Conservation (phyloP, 352 stramenopile species). For the Globisporangium nodosum region DNA sequence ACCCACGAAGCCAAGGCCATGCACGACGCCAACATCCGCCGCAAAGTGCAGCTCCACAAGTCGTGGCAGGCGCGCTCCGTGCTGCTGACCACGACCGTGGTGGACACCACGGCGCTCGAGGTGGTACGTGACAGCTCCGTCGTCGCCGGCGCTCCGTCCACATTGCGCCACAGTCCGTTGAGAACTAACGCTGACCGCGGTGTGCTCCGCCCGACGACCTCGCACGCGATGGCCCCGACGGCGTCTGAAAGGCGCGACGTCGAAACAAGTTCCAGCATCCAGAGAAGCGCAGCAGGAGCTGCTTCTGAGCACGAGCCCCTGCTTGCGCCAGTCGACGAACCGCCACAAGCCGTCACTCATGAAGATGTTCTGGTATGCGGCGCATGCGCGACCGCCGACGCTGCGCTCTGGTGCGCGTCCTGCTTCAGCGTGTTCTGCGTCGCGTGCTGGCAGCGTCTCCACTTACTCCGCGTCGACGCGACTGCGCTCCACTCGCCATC, state of each 20-base stretch:
- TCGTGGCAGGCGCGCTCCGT: constrained; percentile 44
- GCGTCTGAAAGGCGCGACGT: no score
- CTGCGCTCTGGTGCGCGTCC: constrained; percentile 52
- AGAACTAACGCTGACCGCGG: constrained; percentile 9
- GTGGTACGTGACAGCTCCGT: constrained; percentile 15
- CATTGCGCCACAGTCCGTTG: neutral
- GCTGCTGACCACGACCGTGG: constrained; percentile 5
- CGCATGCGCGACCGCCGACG: constrained; percentile 21
- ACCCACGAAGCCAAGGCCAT: constrained; percentile 19
- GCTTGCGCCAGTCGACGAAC: neutral
- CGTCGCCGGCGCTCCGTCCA: neutral
- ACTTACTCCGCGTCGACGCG: constrained; percentile 42
- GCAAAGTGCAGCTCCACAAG: constrained; percentile 47
- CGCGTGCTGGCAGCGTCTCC: constrained; percentile 42
- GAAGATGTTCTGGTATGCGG: constrained; percentile 41
- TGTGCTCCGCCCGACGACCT: neutral
- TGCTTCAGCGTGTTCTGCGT: constrained; percentile 58
- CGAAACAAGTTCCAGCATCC: neutral
- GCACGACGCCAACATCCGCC: constrained; percentile 43
- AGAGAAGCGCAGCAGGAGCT: constrained; percentile 1
- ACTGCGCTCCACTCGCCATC: constrained; percentile 9
- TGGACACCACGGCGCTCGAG: constrained; percentile 1
- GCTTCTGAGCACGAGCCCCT: neutral
- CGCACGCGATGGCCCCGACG: neutral
- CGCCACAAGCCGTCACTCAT: neutral